Evolutionary conservation across 306 rosid genomes (phyloP), one percentile per base, ranked within the genome.

Genomic region (Quercus robur): DNA sequence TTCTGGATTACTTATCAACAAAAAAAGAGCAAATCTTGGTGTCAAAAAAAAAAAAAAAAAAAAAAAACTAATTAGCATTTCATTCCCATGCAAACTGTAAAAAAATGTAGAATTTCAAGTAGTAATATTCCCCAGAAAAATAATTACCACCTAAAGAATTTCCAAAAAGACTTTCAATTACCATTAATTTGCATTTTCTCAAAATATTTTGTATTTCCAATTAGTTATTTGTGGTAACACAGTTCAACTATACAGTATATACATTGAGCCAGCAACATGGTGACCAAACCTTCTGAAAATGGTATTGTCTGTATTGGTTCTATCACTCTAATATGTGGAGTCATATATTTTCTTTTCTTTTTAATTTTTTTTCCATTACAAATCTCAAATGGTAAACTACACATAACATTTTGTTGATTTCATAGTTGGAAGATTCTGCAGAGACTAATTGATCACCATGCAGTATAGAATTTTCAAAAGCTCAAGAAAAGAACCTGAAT

Each of bases 401-500:
- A 63, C 0, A 41, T 41, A 26, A 25, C 35, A 14, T 12, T 63
- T 63, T 63, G 70, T 2, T 14, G 41, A 13, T 28, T 46, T 79
- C 80, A 73, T 17, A 54, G 75, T 68, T 66, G 70, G 18, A 72
- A 61, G 55, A 75, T 66, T 35, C 62, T 31, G 68, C 64, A 83
- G 41, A 17, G 72, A 71, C 18, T 14, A 56, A 26, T n/a, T 71
- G 33, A 67, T 35, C 71, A 72, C 35, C 33, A 1, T 25, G 63
- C 62, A 75, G 64, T 19, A 14, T 67, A 67, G 54, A 49, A 49
- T 49, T 49, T 49, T 49, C 11, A 57, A 5, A 71, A 5, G 54
- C 28, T 55, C 73, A 70, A 75, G 68, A 46, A 78, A 76, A 59
- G 66, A 80, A 95, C 99, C 98, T 93, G 99, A 80, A 95, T 75